These are phyloP conservation scores for Ochromonas danica DNA, from an alignment of 108 stramenopile species.

Conservation along the genomic window DNA sequence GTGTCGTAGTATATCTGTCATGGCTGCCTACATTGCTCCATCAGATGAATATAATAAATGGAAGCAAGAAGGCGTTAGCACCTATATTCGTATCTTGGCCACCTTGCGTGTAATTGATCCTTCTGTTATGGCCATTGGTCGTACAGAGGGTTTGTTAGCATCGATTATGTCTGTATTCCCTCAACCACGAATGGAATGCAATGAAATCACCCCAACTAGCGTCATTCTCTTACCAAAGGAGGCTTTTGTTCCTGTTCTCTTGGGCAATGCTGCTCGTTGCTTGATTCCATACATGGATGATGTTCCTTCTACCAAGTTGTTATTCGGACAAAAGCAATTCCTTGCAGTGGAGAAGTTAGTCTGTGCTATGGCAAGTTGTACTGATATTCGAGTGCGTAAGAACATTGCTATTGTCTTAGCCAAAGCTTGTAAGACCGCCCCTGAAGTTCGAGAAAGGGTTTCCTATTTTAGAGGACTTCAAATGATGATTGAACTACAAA, in stretches of 20 bases:
- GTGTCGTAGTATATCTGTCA: not conserved
- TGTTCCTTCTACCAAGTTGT: not conserved
- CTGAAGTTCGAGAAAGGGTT: not conserved
- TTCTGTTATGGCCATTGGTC: not conserved
- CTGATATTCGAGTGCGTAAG: conserved; percentile 29
- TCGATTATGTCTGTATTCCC: conserved; percentile 3
- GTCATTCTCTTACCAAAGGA: conserved; percentile 3
- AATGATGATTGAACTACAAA: conserved; percentile 30
- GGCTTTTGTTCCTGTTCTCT: not conserved
- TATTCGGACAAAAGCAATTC: not conserved
- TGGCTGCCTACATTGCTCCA: not conserved
- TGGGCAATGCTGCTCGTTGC: conserved; percentile 33
- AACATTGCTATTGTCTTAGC: conserved; percentile 32
- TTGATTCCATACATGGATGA: conserved; percentile 24
- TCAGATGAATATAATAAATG: not conserved
- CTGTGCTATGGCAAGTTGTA: conserved; percentile 23
- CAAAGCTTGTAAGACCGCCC: not conserved
- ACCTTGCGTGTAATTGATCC: not conserved
- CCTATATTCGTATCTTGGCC: not conserved
- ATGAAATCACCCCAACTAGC: conserved; percentile 4
- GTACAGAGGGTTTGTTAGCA: too few relatives aligned
- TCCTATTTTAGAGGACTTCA: conserved; percentile 7
- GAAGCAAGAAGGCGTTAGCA: not conserved
- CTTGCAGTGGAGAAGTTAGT: conserved; percentile 26
- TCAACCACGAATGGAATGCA: not conserved